Evolutionary conservation across 2,329 filamentous ascomycete species (phyloP), one percentile per base, ranked within the genome.

Genomic region (Biscogniauxia marginata): DNA sequence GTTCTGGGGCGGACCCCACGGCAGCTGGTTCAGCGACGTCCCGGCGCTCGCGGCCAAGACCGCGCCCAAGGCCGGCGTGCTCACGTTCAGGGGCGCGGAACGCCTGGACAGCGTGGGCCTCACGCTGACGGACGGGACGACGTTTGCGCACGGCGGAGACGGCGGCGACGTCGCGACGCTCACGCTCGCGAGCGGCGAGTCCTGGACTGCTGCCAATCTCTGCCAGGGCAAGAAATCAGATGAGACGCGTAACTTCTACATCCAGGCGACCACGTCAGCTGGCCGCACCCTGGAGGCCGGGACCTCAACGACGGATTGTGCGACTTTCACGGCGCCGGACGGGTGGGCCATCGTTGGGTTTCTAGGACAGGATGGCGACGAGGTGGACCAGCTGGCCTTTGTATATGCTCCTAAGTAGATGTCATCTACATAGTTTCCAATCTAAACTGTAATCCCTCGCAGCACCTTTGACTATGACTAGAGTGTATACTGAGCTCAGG

Each of bases 21-120:
- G 81, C 30, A 67, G 60, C 24, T 85, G 79, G 79, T 86, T 83
- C 71, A 84, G 76, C 64, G 83, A 85, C 61, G 69, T 81, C n/a
- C 63, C 74, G 16, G 60, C 70, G 3, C 63, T 83, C 0, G 61
- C 74, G 4, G 59, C 70, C 24, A 65, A 64, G 49, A 52, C 67
- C 45, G 63, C 70, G 45, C 71, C 73, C 18, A 73, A 71, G 52
- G 68, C 70, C 0, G 69, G 73, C 2, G 69, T 68, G 16, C 62
- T 83, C 44, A 73, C 70, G 3, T 77, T 86, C 61, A 67, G 74
- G 23, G 83, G 83, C 39, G 74, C 50, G 3, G 67, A 70, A 7
- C 76, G 84, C 1, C 67, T 86, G 2, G 83, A 86, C 63, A 69
- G 74, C 7, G 76, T 85, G 5, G 74, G 72, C 0, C 44, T 85